Base-by-base conservation (phyloP, 164 flowering plant genomes). In the Vitis riparia region DNA sequence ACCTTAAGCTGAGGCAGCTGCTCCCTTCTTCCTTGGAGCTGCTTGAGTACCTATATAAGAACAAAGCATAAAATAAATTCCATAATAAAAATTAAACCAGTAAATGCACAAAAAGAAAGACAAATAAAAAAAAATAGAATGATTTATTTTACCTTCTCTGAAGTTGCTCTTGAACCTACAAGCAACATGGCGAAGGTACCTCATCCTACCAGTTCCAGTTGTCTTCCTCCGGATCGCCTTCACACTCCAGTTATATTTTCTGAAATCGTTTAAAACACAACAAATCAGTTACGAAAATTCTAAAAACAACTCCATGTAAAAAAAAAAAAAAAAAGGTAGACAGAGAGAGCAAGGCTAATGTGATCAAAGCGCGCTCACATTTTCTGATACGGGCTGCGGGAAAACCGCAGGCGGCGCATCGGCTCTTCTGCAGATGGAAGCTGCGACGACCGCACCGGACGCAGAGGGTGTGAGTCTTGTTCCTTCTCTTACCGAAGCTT, bases 381-480 rank as follows among this genome's bases (percentile, higher is more conserved):
- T 82, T 91, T 74, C 95, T 80, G 81, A 75, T 80, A 67, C 97
- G 90, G 27, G 86, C 87, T 8, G 95, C 84, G 17, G 98, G 97
- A 67, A 75, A 93, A 55, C 76, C 98, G 63, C 98, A 93, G 30
- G 98, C 93, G 19, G 89, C 69, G 77, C 98, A 93, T 14, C 97
- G 86, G 76, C 97, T 91, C 90, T 93, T 91, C 91, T 93, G 95
- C 17, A 93, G 90, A 68, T 91, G 98, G 71, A 91, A 93, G 75
- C 98, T 93, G 65, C 97, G 91, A 73, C 97, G 91, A 0, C 97
- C 97, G 56, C 97, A 91, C 68, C 98, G 74, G 63, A 93, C 89
- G 67, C 97, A 93, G 69, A 93, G 88, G 0, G 95, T 91, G 87
- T 90, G 98, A n/a, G 93, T 93, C 87, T 90, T 93, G 90, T 88